These are phyloP conservation scores for Solanum pimpinellifolium DNA, from an alignment of 257 asterid species.

Conservation along the genomic window DNA sequence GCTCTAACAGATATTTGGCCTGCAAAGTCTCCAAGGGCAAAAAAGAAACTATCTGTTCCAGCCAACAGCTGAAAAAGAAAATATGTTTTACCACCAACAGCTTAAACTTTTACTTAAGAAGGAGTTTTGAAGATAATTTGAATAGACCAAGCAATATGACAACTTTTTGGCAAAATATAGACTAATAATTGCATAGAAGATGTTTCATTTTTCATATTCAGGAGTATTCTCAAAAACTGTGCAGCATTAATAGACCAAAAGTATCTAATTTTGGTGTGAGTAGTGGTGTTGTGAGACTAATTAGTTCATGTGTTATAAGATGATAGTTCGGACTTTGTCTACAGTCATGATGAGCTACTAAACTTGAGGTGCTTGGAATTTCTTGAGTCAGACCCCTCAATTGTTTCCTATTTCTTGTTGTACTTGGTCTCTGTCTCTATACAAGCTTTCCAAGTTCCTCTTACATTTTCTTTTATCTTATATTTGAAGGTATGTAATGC, in stretches of 20 bases:
- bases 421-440: neutral
- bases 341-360: neutral
- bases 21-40: neutral
- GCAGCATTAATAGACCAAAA: neutral
- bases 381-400: neutral
- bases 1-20: neutral
- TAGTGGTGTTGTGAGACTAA: neutral
- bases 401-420: neutral
- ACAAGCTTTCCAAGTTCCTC: neutral
- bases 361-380: neutral
- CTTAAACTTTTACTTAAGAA: neutral
- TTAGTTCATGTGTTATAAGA: neutral
- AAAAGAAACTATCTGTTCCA: neutral
- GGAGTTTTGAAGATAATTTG: neutral
- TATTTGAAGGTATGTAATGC: slow-evolving; percentile 47
- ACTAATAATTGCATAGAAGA: neutral
- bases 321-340: neutral
- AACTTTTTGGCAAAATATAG: neutral
- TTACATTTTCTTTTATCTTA: slow-evolving; percentile 4
- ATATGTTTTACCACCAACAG: neutral
- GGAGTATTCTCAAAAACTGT: neutral
- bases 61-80: neutral
- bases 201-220: neutral
- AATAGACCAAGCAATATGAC: neutral
- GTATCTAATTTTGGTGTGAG: neutral